These are phyloP conservation scores for Suillus decipiens DNA, from an alignment of 768 basidiomycete species.

Conservation along the genomic window DNA sequence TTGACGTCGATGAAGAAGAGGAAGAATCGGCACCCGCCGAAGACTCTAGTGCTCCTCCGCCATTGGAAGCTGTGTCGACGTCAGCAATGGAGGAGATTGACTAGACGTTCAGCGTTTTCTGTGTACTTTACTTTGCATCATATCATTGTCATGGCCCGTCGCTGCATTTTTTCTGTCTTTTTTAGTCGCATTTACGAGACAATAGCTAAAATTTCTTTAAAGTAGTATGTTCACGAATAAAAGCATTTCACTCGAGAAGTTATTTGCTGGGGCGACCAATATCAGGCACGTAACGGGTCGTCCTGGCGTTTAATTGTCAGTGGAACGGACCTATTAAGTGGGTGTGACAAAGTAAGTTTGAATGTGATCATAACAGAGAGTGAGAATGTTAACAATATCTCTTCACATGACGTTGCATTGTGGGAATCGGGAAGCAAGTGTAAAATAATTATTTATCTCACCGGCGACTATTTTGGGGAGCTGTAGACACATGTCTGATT, in stretches of 20 bases:
- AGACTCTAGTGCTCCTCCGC: conserved; percentile 50
- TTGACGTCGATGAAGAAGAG: conserved; percentile 85
- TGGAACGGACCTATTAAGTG: not conserved
- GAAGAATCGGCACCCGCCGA: conserved; percentile 44
- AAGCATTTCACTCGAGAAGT: conserved; percentile 2
- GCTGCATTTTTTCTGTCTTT: conserved; percentile 23
- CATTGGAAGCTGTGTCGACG: conserved; percentile 60
- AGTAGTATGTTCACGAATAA: conserved; percentile 18
- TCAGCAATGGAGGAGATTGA: conserved; percentile 99
- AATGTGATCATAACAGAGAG: not conserved
- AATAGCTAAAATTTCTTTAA: conserved; percentile 21
- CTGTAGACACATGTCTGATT: not conserved
- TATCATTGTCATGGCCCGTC: conserved; percentile 18
- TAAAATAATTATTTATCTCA: not conserved
- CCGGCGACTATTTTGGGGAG: not conserved
- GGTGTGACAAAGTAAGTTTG: not conserved
- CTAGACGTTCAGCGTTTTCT: conserved; percentile 39
- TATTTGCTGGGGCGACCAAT: not conserved
- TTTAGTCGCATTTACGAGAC: conserved; percentile 28
- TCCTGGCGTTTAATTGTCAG: not conserved
- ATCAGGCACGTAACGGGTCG: not conserved
- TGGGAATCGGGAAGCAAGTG: not conserved
- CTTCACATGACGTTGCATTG: conserved; percentile 11
- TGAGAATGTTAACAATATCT: not conserved
- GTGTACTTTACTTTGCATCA: conserved; percentile 29